These are phyloP conservation scores for Pseudoneurospora amorphoporcata DNA, from an alignment of 495 filamentous ascomycete species.

Conservation along the genomic window DNA sequence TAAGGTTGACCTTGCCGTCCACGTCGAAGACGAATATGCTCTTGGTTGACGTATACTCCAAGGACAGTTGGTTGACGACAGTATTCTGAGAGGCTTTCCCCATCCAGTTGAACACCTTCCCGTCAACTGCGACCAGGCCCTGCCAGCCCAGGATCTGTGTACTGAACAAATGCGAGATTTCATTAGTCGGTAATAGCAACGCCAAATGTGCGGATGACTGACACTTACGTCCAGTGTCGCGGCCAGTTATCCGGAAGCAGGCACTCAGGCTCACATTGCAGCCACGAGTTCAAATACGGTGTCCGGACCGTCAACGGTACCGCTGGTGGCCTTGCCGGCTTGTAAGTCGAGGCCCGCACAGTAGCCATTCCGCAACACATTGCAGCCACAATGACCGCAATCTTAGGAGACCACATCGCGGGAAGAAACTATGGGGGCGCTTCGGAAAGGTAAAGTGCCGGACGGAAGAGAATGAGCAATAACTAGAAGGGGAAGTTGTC, in stretches of 20 bases:
- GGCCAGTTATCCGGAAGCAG: constrained; percentile 20
- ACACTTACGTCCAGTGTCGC: constrained; percentile 19
- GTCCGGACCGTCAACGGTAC: constrained; percentile 20
- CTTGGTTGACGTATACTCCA: constrained; percentile 77
- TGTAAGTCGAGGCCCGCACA: constrained; percentile 8
- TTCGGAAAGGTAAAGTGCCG: neutral
- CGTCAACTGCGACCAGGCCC: constrained; percentile 49
- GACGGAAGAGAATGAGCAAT: neutral
- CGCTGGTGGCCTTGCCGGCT: constrained; percentile 14
- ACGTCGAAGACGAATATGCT: constrained; percentile 80
- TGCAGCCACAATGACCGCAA: constrained; percentile 6
- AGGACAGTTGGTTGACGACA: constrained; percentile 33
- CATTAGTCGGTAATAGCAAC: constrained; percentile 3
- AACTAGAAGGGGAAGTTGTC: neutral
- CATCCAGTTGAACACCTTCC: constrained; percentile 51
- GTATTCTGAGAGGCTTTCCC: constrained; percentile 45
- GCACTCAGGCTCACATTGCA: constrained; percentile 16
- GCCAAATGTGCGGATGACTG: neutral
- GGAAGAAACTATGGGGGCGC: neutral
- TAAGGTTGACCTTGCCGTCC: constrained; percentile 52
- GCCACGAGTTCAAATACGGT: constrained; percentile 23
- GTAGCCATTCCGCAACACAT: neutral
- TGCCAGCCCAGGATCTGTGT: constrained; percentile 65
- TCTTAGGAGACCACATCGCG: constrained; percentile 4
- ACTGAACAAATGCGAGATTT: constrained; percentile 39